Evolutionary conservation across 2,329 filamentous ascomycete genomes (phyloP), one percentile per base, ranked within the genome.

Genomic region (Paecilomyces niveus): DNA sequence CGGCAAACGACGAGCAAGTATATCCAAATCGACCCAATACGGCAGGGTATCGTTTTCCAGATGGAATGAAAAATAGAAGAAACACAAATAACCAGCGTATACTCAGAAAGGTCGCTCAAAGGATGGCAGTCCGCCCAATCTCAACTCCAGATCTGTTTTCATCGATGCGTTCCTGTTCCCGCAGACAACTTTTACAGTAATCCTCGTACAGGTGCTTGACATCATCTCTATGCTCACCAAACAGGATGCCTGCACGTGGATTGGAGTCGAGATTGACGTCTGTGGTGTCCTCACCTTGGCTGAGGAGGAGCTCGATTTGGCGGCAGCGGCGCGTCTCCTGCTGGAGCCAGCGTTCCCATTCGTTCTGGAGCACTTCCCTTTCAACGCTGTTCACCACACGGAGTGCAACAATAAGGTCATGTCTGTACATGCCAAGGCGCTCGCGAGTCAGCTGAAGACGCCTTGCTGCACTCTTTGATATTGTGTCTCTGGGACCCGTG

Each of bases 291-390:
- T 61, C 53, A 22, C 65, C 63, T 33, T 66, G 63, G 53, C 68
- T 65, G 10, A 83, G 68, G 64, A 85, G 73, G 13, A 69, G 70
- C 49, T 81, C 79, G 7, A 85, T 72, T 68, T 88, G 83, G 58
- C 85, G 84, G 72, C 94, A 99, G 54, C 89, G 84, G 33, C 80
- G 74, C 63, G 86, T 87, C 76, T 99, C 94, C 64, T 90, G 88
- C 2, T 83, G 75, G 31, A 97, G 81, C 92, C 93, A 99, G 63
- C 90, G 89, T 76, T 96, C 92, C 88, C 92, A 99, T 73, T 97
- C 93, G 0, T 89, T 88, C 67, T 86, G 84, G 57, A 97, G 75
- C 72, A 96, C 87, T 72, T 97, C 92, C 59, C 84, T 83, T 78
- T 97, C 94, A 29, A 97, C 86, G 58, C 83, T 88, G 74, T 97